These are phyloP conservation scores for Fusarium protoensiforme DNA, from an alignment of 2,329 filamentous ascomycete genomes.

Conservation along the genomic window DNA sequence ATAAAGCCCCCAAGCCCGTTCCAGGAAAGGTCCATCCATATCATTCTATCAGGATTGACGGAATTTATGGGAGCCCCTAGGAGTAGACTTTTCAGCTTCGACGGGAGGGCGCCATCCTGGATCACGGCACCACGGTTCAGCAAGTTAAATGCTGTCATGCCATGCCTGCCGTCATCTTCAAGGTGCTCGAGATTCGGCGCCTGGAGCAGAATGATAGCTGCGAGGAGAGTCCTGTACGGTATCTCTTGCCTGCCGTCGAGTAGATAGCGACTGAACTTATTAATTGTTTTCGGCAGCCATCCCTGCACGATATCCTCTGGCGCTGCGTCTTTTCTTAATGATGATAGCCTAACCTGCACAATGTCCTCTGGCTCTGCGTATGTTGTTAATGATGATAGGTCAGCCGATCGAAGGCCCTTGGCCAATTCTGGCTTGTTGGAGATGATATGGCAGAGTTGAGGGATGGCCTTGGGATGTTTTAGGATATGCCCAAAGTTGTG, in stretches of 20 bases:
- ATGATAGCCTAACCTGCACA: not conserved
- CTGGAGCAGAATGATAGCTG: not conserved
- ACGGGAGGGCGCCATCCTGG: not conserved
- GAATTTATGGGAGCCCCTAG: not conserved
- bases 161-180: not conserved
- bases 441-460: not conserved
- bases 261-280: not conserved
- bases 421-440: not conserved
- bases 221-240: fast-evolving
- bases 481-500: not conserved
- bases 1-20: not conserved
- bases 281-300: not conserved
- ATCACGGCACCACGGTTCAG: not conserved
- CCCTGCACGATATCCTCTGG: not conserved
- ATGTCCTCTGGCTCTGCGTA: too few species aligned
- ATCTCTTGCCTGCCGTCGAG: too few species aligned
- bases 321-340: too few species aligned
- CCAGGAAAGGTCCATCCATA: not conserved
- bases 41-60: not conserved
- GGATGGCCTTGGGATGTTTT: fast-evolving
- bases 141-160: not conserved
- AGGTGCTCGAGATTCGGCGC: not conserved
- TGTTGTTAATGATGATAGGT: not conserved
- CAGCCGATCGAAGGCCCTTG: not conserved
- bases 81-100: not conserved